Percentiles rank a stretch among this genome's conserved stretches.
phyloP scores from a whole-genome alignment of 2,329 filamentous ascomycete genomes.

The Teratosphaeria gauchensis region DNA sequence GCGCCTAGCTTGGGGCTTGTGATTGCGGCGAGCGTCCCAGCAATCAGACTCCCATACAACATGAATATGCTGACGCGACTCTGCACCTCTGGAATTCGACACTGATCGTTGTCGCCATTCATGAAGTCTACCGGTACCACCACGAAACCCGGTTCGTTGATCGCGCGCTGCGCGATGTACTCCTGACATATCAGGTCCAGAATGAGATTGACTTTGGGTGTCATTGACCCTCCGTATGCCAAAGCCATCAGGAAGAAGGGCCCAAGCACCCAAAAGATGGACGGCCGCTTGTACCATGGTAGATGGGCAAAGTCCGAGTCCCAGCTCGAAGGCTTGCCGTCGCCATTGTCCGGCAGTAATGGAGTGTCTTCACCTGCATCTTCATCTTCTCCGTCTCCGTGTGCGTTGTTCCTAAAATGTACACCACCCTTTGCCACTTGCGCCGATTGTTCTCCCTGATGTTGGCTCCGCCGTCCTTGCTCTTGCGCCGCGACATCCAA shows the following conservation, averaged over 20 bases:
- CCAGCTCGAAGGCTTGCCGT: slow-evolving; percentile 15
- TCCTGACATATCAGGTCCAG: slow-evolving; percentile 72
- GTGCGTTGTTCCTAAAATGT: neutral
- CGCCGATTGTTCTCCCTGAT: slow-evolving; percentile 9
- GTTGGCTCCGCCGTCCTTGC: slow-evolving; percentile 5
- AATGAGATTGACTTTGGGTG: slow-evolving; percentile 82
- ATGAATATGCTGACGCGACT: slow-evolving; percentile 67
- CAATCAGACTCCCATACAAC: slow-evolving; percentile 62
- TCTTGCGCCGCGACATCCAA: slow-evolving; percentile 17
- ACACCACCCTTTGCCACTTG: slow-evolving; percentile 17
- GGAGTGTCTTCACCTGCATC: slow-evolving; percentile 15
- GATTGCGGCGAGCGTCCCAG: slow-evolving; percentile 69
- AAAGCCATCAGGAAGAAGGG: slow-evolving; percentile 75
- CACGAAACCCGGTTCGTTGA: slow-evolving; percentile 48
- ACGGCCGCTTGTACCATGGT: slow-evolving; percentile 55
- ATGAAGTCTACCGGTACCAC: slow-evolving; percentile 58
- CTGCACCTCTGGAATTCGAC: slow-evolving; percentile 69
- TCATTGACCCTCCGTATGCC: slow-evolving; percentile 75
- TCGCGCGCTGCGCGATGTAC: slow-evolving; percentile 62
- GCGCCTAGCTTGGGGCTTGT: slow-evolving; percentile 74
- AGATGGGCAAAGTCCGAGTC: slow-evolving; percentile 48
- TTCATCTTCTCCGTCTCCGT: slow-evolving; percentile 1
- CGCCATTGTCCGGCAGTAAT: slow-evolving; percentile 12
- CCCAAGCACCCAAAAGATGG: slow-evolving; percentile 70
- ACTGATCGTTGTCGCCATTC: slow-evolving; percentile 60